Percentiles rank a stretch among this genome's conserved stretches.
Evolutionary conservation across 768 basidiomycete species (phyloP).

Genomic region (Harrya chromipes): DNA sequence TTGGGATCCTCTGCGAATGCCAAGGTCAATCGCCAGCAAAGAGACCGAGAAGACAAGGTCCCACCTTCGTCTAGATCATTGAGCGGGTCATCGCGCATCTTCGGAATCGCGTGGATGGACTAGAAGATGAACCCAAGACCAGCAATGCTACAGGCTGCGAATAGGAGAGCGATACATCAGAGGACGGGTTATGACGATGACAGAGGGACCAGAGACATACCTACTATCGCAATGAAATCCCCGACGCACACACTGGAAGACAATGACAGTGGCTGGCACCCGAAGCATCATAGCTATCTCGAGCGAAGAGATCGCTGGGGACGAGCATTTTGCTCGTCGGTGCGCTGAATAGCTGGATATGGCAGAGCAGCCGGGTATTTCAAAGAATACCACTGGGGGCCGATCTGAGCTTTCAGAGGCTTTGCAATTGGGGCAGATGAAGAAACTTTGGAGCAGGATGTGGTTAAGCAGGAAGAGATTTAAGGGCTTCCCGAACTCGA

Average conservation of each 20-base stretch:
- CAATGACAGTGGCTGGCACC: too few relatives aligned
- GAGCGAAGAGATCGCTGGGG: not conserved
- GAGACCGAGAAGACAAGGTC: not conserved
- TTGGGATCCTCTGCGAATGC: not conserved
- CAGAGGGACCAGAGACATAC: too few relatives aligned
- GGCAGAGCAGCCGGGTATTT: not conserved
- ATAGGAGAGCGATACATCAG: too few relatives aligned
- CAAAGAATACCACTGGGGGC: not conserved
- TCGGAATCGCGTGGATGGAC: constrained; percentile 19
- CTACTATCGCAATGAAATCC: too few relatives aligned
- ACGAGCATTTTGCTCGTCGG: constrained; percentile 7
- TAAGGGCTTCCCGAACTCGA: too few relatives aligned
- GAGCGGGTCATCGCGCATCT: constrained; percentile 17
- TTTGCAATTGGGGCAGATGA: not conserved
- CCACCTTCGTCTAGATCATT: not conserved
- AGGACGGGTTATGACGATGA: too few relatives aligned
- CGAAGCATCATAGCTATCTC: too few relatives aligned
- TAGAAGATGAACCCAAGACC: constrained; percentile 19
- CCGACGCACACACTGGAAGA: too few relatives aligned
- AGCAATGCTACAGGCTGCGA: constrained; percentile 15
- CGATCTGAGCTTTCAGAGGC: not conserved
- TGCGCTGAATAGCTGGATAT: not conserved
- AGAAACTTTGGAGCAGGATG: too few relatives aligned
- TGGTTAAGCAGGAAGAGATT: too few relatives aligned
- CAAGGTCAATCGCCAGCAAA: not conserved